Evolutionary conservation across 139 green algal species (phyloP).

Genomic region (Coelastrella sp.): DNA sequence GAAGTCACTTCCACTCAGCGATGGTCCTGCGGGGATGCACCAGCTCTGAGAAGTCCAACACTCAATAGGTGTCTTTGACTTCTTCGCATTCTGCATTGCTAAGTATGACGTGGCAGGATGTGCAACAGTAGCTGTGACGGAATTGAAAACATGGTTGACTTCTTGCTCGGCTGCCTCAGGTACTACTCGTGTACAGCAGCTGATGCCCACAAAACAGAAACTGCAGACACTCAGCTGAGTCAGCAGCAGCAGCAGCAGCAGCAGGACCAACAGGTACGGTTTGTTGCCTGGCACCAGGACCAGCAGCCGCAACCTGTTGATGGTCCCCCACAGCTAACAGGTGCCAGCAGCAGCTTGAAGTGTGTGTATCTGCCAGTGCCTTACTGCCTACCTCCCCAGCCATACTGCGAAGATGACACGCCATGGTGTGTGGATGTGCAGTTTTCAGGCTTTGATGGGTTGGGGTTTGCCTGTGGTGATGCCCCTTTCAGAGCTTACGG

Average conservation of each 20-base stretch:
- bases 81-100: background rate
- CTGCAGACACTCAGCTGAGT: background rate
- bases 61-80: background rate
- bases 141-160: background rate
- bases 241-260: constrained; percentile 18
- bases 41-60: background rate
- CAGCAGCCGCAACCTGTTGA: constrained; percentile 10
- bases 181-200: background rate
- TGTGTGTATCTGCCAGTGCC: background rate
- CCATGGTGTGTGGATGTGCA: constrained; percentile 9
- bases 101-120: background rate
- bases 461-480: background rate
- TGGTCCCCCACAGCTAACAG: background rate
- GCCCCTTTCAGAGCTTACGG: background rate
- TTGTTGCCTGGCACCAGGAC: background rate
- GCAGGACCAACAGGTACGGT: background rate
- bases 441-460: background rate
- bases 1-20: too few species aligned
- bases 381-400: background rate
- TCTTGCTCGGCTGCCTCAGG: background rate
- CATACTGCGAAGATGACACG: background rate
- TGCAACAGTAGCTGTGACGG: background rate
- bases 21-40: background rate
- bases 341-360: background rate
- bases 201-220: background rate